A percentile compares a stretch with the other conserved stretches of the same genome.
Evolutionary conservation across 106 monocot species (phyloP).

Genomic region (Dioscorea dumetorum): DNA sequence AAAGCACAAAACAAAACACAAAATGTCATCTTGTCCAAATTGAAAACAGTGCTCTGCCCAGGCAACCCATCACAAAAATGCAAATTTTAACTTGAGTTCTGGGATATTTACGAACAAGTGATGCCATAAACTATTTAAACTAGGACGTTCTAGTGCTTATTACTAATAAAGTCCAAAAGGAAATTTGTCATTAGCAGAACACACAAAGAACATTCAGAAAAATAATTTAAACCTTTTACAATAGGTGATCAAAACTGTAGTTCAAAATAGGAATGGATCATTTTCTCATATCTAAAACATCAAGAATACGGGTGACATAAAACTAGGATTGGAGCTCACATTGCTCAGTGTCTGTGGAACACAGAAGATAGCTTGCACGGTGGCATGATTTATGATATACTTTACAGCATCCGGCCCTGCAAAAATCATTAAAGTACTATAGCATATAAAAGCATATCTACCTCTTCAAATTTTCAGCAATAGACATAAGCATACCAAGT

Average conservation of each 20-base stretch:
- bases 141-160: too few relatives aligned
- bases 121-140: too few relatives aligned
- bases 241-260: too few relatives aligned
- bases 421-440: slow-evolving; percentile 6
- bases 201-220: too few relatives aligned
- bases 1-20: neutral
- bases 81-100: too few relatives aligned
- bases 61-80: too few relatives aligned
- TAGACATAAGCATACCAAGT: slow-evolving; percentile 53
- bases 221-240: too few relatives aligned
- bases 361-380: slow-evolving; percentile 79
- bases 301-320: neutral
- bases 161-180: too few relatives aligned
- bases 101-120: too few relatives aligned
- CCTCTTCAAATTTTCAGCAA: neutral
- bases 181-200: too few relatives aligned
- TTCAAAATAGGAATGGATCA: too few relatives aligned
- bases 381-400: slow-evolving; percentile 80
- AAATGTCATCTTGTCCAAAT: neutral
- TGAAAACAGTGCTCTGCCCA: neutral
- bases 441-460: slow-evolving; percentile 7
- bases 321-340: slow-evolving; percentile 36
- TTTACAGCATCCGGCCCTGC: slow-evolving; percentile 97
- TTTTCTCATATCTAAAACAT: too few relatives aligned
- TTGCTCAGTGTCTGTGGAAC: slow-evolving; percentile 70